Evolutionary conservation across 306 rosid genomes (phyloP), one percentile per base, ranked within the genome.

Genomic region (Cicer yamashitae): DNA sequence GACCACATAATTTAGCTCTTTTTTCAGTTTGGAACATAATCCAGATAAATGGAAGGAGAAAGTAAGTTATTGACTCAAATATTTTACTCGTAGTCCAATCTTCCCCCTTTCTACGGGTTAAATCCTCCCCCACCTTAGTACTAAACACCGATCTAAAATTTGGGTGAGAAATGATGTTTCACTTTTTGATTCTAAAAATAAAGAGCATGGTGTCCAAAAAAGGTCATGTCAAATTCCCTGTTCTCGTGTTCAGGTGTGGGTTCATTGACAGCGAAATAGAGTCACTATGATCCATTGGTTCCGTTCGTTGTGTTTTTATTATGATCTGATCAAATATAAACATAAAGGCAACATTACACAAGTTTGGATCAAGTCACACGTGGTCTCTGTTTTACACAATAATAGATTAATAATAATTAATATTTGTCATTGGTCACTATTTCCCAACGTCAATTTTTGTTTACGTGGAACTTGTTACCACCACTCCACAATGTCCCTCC

Each of bases 381-480:
- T 64, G 70, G 70, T 40, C 13, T 63, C 22, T 8, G 11, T 63
- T 15, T 40, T 30, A 63, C 34, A 63, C 50, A 41, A 37, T 14
- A 63, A 63, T 8, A 45, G 11, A 25, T 25, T 25, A 25, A 25
- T 25, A 25, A 25, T 25, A 18, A 25, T 25, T 25, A 3, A 25
- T 25, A 25, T 25, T 25, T 25, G 3, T 25, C 3, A 46, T 8
- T 12, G 56, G 57, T 46, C 72, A 25, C 72, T 67, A 67, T 50
- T 51, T 51, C 12, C 10, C 0, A 11, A 56, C 14, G 58, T 73
- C 76, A 34, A 56, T 22, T 60, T 62, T 10, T 0, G 51, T 53
- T 73, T 62, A 65, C 87, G 87, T 84, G 87, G 84, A 60, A 45
- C 46, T 63, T 79, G 20, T 63, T 10, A 40, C 57, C 11, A 43